Evolutionary conservation across 805 yeast genomes (phyloP), one percentile per base, ranked within the genome.

Genomic region (Scheffersomyces lignosus): DNA sequence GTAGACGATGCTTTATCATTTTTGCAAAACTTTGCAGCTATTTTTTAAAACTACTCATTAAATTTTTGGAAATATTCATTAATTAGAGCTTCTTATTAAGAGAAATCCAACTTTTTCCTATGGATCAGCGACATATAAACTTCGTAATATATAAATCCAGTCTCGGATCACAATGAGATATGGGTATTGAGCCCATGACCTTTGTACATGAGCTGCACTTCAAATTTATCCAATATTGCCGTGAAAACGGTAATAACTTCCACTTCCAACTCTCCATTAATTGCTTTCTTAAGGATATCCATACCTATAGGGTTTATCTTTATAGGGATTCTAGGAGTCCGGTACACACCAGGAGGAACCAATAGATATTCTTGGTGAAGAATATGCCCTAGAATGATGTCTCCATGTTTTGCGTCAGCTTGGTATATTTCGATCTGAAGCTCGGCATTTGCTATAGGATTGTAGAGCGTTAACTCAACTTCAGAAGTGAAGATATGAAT

Each of bases 401-500:
- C 79, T 30, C 75, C 67, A 42, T 70, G 69, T 1, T 61, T 59
- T 0, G 83, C 84, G 34, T 62, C 65, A 1, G 77, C 82, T 26
- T 64, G 64, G 14, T 62, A 40, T 14, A 80, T 56, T 7, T 58
- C 58, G 10, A 76, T 55, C n/a, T 56, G 47, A 1, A 75, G 55
- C 12, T 66, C 72, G n/a, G 65, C 52, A 47, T 80, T 78, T 4
- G 44, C 37, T 1, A 80, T 47, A 1, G 87, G 87, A 45, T 80
- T 80, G 54, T 52, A 76, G 0, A 79, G 60, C 0, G 72, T 70
- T 38, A 80, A 49, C 45, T 78, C 82, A 4, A 78, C 65, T 31
- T 78, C 79, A 1, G 81, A 73, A 0, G 73, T 60, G 58, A 79
- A 58, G 3, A 80, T 44, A 52, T 80, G 83, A 58, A 80, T 71